phyloP scores from a whole-genome alignment of 352 stramenopile genomes.

The Blastocystis sp. region DNA sequence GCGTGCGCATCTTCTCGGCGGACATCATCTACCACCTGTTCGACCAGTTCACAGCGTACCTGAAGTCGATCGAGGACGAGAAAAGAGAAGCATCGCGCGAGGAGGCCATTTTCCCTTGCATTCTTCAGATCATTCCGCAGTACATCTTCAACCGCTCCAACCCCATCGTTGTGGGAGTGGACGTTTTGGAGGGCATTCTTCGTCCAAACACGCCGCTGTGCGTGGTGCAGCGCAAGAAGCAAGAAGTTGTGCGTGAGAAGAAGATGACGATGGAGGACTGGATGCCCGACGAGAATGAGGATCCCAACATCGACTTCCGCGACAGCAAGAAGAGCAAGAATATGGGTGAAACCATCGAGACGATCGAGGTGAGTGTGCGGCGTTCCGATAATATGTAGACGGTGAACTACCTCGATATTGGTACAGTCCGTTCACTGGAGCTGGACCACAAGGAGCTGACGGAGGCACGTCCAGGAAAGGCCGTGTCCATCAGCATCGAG shows the following conservation, averaged over 20 bases:
- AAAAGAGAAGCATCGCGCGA: constrained; percentile 61
- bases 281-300: constrained; percentile 67
- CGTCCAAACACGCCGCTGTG: constrained; percentile 91
- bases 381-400: constrained; percentile 60
- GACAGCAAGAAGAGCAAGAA: constrained; percentile 83
- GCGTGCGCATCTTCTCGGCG: constrained; percentile 93
- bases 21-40: constrained; percentile 99
- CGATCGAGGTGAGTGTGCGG: constrained; percentile 86
- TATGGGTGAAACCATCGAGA: constrained; percentile 77
- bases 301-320: constrained; percentile 81
- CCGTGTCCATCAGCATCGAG: constrained; percentile 46
- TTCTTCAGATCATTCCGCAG: constrained; percentile 89
- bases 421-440: constrained; percentile 11
- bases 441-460: constrained; percentile 32
- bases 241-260: constrained; percentile 56
- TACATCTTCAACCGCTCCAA: constrained; percentile 99
- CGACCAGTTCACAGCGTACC: constrained; percentile 93
- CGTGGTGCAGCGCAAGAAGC: constrained; percentile 58
- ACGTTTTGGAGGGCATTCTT: constrained; percentile 88
- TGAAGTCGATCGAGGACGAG: constrained; percentile 66
- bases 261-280: constrained; percentile 64
- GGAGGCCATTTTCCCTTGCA: constrained; percentile 82
- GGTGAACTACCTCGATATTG: not conserved
- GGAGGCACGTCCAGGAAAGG: not conserved
- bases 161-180: constrained; percentile 93